These are phyloP conservation scores for Cinchona pubescens DNA, from an alignment of 257 asterid species.

Conservation along the genomic window DNA sequence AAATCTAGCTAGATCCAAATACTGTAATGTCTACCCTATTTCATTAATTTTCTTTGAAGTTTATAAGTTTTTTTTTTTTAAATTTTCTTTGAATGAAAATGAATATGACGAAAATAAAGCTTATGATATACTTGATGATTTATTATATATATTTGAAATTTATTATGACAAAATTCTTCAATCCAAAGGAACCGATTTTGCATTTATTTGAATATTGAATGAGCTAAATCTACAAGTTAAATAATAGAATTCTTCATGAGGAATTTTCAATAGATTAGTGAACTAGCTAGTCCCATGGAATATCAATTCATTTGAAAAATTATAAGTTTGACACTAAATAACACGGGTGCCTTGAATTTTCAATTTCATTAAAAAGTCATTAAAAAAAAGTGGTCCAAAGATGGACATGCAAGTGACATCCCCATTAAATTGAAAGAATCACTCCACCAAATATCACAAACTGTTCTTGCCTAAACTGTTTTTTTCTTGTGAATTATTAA, in stretches of 20 bases:
- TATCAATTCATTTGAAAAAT: not conserved
- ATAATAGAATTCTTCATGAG: not conserved
- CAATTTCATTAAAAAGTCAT: slow-evolving; percentile 1
- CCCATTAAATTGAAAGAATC: slow-evolving; percentile 27
- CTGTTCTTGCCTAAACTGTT: slow-evolving; percentile 9
- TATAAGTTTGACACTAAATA: not conserved
- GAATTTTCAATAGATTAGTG: not conserved
- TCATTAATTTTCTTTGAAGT: too few relatives aligned
- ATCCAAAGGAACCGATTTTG: not conserved
- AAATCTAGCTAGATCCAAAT: too few relatives aligned
- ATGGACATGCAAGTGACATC: slow-evolving; percentile 16
- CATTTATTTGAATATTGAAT: not conserved
- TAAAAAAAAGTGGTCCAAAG: slow-evolving; percentile 21
- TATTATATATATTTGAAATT: too few relatives aligned
- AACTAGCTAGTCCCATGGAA: not conserved
- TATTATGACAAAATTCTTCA: not conserved
- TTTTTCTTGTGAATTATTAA: slow-evolving; percentile 11
- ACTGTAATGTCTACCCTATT: too few relatives aligned
- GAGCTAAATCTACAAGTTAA: not conserved
- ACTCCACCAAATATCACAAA: slow-evolving; percentile 30
- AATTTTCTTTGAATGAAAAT: too few relatives aligned
- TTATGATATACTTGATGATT: not conserved
- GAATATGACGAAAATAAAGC: too few relatives aligned
- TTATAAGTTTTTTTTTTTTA: too few relatives aligned
- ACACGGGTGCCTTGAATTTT: not conserved